phyloP scores from a whole-genome alignment of 805 yeast genomes.

The Schwanniomyces sp. region DNA sequence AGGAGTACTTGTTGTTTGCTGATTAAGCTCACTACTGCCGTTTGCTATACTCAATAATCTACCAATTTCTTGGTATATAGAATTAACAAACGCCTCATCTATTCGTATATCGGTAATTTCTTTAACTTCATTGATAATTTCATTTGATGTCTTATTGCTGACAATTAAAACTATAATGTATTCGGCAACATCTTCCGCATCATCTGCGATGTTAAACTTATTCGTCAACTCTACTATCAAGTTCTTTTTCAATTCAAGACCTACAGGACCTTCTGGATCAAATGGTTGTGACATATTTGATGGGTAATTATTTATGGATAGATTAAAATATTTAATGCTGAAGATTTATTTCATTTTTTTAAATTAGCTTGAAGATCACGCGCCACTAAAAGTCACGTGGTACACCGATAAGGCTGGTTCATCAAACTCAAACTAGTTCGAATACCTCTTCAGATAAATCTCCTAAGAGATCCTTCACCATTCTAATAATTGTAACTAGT shows the following conservation, averaged over 20 bases:
- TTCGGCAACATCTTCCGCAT: slow-evolving; percentile 64
- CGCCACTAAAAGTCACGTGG: slow-evolving; percentile 1
- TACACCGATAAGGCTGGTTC: not conserved
- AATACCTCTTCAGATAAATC: slow-evolving; percentile 63
- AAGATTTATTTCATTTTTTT: not conserved
- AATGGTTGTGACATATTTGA: slow-evolving; percentile 16
- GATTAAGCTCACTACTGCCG: slow-evolving; percentile 9
- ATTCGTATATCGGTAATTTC: slow-evolving; percentile 62
- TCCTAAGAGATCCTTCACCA: slow-evolving; percentile 63
- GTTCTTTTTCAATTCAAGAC: slow-evolving; percentile 32
- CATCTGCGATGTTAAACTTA: slow-evolving; percentile 35
- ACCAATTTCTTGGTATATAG: slow-evolving; percentile 57
- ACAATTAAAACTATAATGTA: slow-evolving; percentile 70
- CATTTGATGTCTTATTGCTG: slow-evolving; percentile 61
- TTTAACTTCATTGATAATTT: slow-evolving; percentile 59
- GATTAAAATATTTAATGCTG: not conserved
- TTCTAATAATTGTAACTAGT: slow-evolving; percentile 54
- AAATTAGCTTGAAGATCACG: not conserved
- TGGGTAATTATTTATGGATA: not conserved
- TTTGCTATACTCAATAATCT: slow-evolving; percentile 26
- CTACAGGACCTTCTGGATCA: slow-evolving; percentile 42
- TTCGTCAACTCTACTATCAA: slow-evolving; percentile 35
- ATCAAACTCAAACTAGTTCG: slow-evolving; percentile 40
- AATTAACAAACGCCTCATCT: slow-evolving; percentile 55
- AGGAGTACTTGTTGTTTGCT: slow-evolving; percentile 3